A percentile compares a stretch with the other conserved stretches of the same genome.
Conservation (phyloP, 2,329 filamentous ascomycete species). For the Verticillium tricorpus region DNA sequence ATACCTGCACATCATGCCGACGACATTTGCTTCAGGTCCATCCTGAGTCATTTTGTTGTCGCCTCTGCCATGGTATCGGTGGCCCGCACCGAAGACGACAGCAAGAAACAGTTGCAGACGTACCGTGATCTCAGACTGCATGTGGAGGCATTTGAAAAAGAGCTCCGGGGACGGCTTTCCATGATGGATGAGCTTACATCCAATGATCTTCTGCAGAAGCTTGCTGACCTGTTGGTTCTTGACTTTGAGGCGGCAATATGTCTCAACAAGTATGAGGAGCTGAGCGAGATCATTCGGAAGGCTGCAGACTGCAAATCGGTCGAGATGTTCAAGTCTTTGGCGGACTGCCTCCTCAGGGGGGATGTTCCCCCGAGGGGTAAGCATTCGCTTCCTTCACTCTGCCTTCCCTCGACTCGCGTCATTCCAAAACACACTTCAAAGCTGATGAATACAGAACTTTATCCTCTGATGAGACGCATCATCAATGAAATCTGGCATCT, state of each 20-base stretch:
- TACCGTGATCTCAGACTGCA: slow-evolving; percentile 61
- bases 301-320: slow-evolving; percentile 39
- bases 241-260: slow-evolving; percentile 73
- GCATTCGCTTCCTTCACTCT: background rate
- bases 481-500: slow-evolving; percentile 63
- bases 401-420: background rate
- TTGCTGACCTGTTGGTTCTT: slow-evolving; percentile 65
- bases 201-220: slow-evolving; percentile 55
- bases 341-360: slow-evolving; percentile 57
- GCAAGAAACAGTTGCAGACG: slow-evolving; percentile 49
- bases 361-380: slow-evolving; percentile 46
- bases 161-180: slow-evolving; percentile 33
- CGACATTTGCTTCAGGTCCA: slow-evolving; percentile 53
- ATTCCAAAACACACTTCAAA: background rate
- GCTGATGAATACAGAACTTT: slow-evolving; percentile 35
- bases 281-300: slow-evolving; percentile 55
- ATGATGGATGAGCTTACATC: slow-evolving; percentile 37
- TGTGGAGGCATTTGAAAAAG: slow-evolving; percentile 51
- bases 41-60: slow-evolving; percentile 69
- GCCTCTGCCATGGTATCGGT: slow-evolving; percentile 46
- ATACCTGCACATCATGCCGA: slow-evolving; percentile 31
- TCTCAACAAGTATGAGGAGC: slow-evolving; percentile 62
- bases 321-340: slow-evolving; percentile 56
- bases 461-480: slow-evolving; percentile 56
- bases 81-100: slow-evolving; percentile 45